Conservation (phyloP, 2,329 filamentous ascomycete species). For the Colletotrichum kahawae region DNA sequence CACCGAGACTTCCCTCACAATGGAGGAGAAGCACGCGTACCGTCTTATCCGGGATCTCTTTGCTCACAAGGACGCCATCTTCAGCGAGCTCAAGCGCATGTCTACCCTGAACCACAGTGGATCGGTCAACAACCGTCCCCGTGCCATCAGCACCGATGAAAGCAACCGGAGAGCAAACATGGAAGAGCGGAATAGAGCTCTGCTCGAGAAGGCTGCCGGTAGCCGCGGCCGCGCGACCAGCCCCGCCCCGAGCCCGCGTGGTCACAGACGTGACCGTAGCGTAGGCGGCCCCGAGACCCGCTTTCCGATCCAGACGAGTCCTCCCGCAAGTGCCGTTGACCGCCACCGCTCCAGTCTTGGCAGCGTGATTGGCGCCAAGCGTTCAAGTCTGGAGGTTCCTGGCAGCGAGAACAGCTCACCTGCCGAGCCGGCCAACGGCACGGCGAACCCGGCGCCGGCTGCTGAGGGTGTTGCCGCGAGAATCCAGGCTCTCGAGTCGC, state of each 20-base stretch:
- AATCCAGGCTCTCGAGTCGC: slow-evolving; percentile 27
- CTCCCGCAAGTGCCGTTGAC: slow-evolving; percentile 54
- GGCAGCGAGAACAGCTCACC: slow-evolving; percentile 52
- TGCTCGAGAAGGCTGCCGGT: slow-evolving; percentile 70
- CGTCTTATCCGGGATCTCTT: slow-evolving; percentile 92
- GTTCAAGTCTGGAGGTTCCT: slow-evolving; percentile 83
- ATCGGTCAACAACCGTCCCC: slow-evolving; percentile 65
- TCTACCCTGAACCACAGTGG: slow-evolving; percentile 71
- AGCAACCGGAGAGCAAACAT: slow-evolving; percentile 92
- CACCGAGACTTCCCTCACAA: slow-evolving; percentile 85
- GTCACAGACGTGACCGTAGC: slow-evolving; percentile 82
- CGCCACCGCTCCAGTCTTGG: slow-evolving; percentile 56
- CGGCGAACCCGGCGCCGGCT: slow-evolving; percentile 24
- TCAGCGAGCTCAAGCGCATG: slow-evolving; percentile 93
- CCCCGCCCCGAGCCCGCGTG: slow-evolving; percentile 65
- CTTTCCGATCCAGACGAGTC: slow-evolving; percentile 81
- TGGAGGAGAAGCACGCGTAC: slow-evolving; percentile 94
- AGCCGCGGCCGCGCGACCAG: slow-evolving; percentile 76
- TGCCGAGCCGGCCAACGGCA: slow-evolving; percentile 48
- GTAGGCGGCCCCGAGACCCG: slow-evolving; percentile 75
- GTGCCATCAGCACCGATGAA: slow-evolving; percentile 93
- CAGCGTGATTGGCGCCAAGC: slow-evolving; percentile 56
- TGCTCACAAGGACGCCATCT: slow-evolving; percentile 92
- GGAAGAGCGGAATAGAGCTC: slow-evolving; percentile 87
- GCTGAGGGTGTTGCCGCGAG: slow-evolving; percentile 14